A percentile compares a stretch with the other conserved stretches of the same genome.
Evolutionary conservation across 2,329 filamentous ascomycete genomes (phyloP).

Genomic region (Coniella lustricola): DNA sequence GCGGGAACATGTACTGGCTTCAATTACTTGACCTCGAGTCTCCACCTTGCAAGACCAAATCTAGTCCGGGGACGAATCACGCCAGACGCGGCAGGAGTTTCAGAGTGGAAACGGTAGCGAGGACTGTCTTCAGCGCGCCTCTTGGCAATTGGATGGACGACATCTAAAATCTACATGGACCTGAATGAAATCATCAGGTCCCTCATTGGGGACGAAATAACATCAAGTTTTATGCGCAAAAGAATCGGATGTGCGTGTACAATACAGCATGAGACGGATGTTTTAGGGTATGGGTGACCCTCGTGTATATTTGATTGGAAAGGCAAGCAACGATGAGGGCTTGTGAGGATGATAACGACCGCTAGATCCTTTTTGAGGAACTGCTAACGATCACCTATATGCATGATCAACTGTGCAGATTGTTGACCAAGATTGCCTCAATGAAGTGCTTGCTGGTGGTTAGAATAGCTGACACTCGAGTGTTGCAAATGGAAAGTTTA

Average conservation of each 20-base stretch:
- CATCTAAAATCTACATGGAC: neutral
- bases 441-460: neutral
- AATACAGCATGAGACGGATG: constrained; percentile 2
- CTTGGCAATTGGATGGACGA: neutral
- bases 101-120: neutral
- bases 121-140: neutral
- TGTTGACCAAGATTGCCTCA: neutral
- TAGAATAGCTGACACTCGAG: neutral
- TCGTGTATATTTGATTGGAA: constrained; percentile 10
- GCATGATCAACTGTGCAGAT: neutral
- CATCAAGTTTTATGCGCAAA: neutral
- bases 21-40: constrained; percentile 6
- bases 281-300: constrained; percentile 3
- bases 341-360: constrained; percentile 7
- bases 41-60: neutral
- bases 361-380: constrained; percentile 4
- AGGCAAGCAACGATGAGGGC: constrained; percentile 3
- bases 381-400: constrained; percentile 9
- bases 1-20: neutral
- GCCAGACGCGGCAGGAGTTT: neutral
- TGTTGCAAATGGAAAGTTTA: too few relatives aligned
- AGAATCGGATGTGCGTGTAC: constrained; percentile 3
- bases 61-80: neutral
- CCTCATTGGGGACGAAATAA: neutral
- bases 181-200: neutral